Conservation (phyloP, 73 alveolate genomes). For the Paramecium primaurelia region DNA sequence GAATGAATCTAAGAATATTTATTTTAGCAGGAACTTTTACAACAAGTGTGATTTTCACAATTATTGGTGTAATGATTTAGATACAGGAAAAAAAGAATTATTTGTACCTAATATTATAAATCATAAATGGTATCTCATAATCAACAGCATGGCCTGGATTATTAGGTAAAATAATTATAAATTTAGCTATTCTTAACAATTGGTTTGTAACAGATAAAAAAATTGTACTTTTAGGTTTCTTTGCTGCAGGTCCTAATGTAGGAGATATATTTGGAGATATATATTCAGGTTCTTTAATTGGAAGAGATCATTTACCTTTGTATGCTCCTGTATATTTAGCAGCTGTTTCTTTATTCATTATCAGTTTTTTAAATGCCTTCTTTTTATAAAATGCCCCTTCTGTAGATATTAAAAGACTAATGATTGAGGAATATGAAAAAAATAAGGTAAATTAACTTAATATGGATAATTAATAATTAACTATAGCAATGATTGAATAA, state of each 20-base stretch:
- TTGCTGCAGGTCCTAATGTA: slow-evolving; percentile 19
- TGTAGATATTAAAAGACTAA: neutral
- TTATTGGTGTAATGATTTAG: neutral
- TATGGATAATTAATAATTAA: neutral
- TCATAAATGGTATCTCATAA: neutral
- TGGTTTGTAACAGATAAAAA: neutral
- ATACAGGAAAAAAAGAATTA: neutral
- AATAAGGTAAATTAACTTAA: neutral
- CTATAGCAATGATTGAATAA: neutral
- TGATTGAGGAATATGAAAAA: neutral
- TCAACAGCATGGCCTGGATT: slow-evolving; percentile 44
- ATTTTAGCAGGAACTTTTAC: slow-evolving; percentile 2
- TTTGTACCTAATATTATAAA: neutral
- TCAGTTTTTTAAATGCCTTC: neutral
- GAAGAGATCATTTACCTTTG: neutral
- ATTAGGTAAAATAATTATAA: neutral
- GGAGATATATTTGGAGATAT: slow-evolving; percentile 16
- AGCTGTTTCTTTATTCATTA: neutral
- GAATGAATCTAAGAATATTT: neutral
- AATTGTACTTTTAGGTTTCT: neutral
- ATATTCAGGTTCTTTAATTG: neutral
- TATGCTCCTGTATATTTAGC: neutral
- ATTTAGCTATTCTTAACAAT: neutral
- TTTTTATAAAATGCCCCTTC: neutral
- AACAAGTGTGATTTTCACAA: neutral